phyloP scores from a whole-genome alignment of 1,139 yeast species.

The Sugiyamaella paludigena region DNA sequence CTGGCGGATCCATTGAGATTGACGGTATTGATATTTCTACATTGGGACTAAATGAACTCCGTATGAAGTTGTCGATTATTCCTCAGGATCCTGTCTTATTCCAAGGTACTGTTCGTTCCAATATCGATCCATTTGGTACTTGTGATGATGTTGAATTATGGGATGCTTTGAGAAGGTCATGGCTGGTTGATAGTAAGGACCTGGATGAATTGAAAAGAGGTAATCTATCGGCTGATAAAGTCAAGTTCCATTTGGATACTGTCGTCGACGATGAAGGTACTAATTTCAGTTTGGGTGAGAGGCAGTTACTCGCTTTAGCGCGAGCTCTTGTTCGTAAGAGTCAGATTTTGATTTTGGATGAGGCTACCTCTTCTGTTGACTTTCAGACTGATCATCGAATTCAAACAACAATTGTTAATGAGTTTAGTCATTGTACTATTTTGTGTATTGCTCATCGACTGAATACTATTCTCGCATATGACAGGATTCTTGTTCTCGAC shows the following conservation, averaged over 20 bases:
- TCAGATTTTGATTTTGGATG: conserved; percentile 70
- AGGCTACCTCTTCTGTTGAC: conserved; percentile 83
- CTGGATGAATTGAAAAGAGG: conserved; percentile 21
- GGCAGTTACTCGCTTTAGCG: conserved; percentile 72
- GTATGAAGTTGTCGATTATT: conserved; percentile 63
- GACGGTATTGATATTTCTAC: conserved; percentile 60
- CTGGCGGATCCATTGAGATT: conserved; percentile 51
- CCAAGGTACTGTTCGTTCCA: conserved; percentile 62
- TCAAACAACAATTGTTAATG: conserved; percentile 60
- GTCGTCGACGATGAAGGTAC: conserved; percentile 73
- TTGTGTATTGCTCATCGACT: conserved; percentile 81
- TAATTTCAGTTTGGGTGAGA: conserved; percentile 75
- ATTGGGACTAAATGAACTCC: conserved; percentile 55
- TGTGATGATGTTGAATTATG: conserved; percentile 53
- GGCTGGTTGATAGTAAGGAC: conserved; percentile 54
- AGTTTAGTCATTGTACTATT: conserved; percentile 66
- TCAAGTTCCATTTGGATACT: conserved; percentile 67
- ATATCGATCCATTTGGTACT: conserved; percentile 63
- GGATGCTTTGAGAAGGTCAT: conserved; percentile 54
- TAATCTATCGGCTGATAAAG: conserved; percentile 45
- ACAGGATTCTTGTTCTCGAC: conserved; percentile 65
- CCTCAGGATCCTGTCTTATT: conserved; percentile 80
- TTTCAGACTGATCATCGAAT: conserved; percentile 73
- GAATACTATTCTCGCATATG: conserved; percentile 66
- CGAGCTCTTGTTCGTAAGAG: conserved; percentile 73